Evolutionary conservation across 257 asterid genomes (phyloP), one percentile per base, ranked within the genome.

Genomic region (Plantago ovata): DNA sequence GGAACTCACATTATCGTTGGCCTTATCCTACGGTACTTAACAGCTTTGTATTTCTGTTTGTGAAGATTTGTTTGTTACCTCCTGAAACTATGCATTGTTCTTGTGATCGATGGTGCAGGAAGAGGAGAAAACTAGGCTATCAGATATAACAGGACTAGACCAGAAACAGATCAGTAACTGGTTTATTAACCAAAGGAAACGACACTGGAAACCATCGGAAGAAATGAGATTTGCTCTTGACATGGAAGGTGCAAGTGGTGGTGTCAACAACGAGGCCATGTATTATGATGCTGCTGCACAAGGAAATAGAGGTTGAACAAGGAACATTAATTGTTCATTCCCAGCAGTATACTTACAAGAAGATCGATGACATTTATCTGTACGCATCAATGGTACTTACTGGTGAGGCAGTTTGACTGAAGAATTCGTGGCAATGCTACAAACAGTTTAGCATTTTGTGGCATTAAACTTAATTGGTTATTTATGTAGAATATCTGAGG

Each of bases 161-260:
- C 95, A 72, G 67, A 85, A 86, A 77, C 94, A 88, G 82, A 85
- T 88, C 51, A 88, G 80, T 78, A 88, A 88, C 68, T 88, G 96
- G 96, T 88, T 88, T 57, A 88, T 88, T 21, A 88, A 88, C 68
- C 96, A 85, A 64, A 76, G 97, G 75, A 89, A 89, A 64, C 76
- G 95, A 12, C 92, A 89, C 28, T 89, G 97, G 95, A 72, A 79
- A 49, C 96, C 95, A 1, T 83, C 91, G 0, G 84, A 89, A 16
- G 95, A 81, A 75, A 83, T 89, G 94, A 56, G 79, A 45, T 79
- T 78, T 48, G 81, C 94, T 15, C 85, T 89, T 14, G 56, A 50
- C 38, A 78, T 85, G 80, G 89, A 85, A 73, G 83, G 81, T 21
- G 70, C 78, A 1, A 66, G 60, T 15, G 53, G 70, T 32, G 72